Evolutionary conservation across 805 yeast genomes (phyloP).

Genomic region (Suhomyces kilbournensis): DNA sequence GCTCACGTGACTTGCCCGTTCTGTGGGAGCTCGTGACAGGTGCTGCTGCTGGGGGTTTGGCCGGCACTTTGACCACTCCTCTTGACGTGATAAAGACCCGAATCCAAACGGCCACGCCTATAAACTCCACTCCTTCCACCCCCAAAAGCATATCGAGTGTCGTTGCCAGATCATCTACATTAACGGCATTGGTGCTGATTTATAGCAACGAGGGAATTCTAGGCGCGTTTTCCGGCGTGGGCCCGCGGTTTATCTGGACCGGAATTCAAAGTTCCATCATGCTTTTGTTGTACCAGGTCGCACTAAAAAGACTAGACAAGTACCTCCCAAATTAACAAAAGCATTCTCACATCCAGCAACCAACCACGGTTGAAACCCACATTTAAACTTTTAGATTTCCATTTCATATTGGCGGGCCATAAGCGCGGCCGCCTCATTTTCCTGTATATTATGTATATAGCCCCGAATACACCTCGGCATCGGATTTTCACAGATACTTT

Average conservation of each 20-base stretch:
- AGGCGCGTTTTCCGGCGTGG: conserved; percentile 91
- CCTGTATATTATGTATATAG: not conserved
- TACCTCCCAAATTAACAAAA: not conserved
- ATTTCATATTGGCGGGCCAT: not conserved
- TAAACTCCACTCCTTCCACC: not conserved
- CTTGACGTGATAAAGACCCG: conserved; percentile 89
- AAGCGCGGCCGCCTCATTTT: not conserved
- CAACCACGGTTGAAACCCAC: too few relatives aligned
- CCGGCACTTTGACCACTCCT: conserved; percentile 88
- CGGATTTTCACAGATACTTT: not conserved
- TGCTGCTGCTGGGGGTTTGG: conserved; percentile 92
- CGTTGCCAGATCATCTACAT: conserved; percentile 15
- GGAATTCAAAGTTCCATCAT: conserved; percentile 91
- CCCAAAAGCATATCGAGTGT: not conserved
- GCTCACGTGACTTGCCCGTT: conserved; percentile 46
- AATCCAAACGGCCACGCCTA: conserved; percentile 70
- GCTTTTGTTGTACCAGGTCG: conserved; percentile 81
- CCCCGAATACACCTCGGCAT: not conserved
- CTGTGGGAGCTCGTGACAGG: conserved; percentile 77
- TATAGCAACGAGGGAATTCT: conserved; percentile 70
- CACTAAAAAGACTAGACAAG: conserved; percentile 54
- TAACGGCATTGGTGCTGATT: conserved; percentile 38
- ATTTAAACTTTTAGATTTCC: too few relatives aligned
- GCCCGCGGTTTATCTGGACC: conserved; percentile 96
- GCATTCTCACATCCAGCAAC: too few relatives aligned